Evolutionary conservation across 164 flowering plant species (phyloP), one percentile per base, ranked within the genome.

Genomic region (Stephania cephalantha): DNA sequence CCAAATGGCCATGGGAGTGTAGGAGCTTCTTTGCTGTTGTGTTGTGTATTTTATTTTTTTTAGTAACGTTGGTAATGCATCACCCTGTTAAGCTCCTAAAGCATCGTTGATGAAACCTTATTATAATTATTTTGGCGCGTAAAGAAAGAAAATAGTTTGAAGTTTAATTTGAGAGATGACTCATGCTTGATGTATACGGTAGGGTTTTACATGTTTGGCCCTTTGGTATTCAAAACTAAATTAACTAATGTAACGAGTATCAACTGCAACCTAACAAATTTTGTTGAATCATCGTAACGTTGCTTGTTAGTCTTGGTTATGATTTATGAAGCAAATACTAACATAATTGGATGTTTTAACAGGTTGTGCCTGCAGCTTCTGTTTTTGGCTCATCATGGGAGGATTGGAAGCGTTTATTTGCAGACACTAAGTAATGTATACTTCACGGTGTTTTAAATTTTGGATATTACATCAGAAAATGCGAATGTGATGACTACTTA

Each of bases 291-390:
- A 69, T 11, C 5, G 29, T 68, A n/a, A 11, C 5, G n/a, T 68
- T 1, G 12, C 12, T 25, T 30, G 5, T 3, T 67, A 48, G 13
- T 67, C 11, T 63, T 15, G 55, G 48, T 58, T 78, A 78, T 45
- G 73, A 73, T 31, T 58, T 78, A 78, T 45, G 73, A 73, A 73
- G n/a, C 52, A 53, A 53, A 52, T 68, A 10, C 46, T 7, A 22
- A 76, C 42, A n/a, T 46, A n/a, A 35, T 5, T 73, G 25, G 48
- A 55, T 71, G 20, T 50, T 72, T 65, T 85, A 46, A 76, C 87
- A 95, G 99, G 75, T 86, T 82, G 93, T 87, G 61, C 99, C 98
- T 46, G 84, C 95, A 66, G 92, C 95, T 72, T 83, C 85, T 83
- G 91, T 89, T 76, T 90, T 80, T 86, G 98, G 99, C 68, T 82